Conservation (phyloP, 2,329 filamentous ascomycete species). For the Fusarium anthophilum region DNA sequence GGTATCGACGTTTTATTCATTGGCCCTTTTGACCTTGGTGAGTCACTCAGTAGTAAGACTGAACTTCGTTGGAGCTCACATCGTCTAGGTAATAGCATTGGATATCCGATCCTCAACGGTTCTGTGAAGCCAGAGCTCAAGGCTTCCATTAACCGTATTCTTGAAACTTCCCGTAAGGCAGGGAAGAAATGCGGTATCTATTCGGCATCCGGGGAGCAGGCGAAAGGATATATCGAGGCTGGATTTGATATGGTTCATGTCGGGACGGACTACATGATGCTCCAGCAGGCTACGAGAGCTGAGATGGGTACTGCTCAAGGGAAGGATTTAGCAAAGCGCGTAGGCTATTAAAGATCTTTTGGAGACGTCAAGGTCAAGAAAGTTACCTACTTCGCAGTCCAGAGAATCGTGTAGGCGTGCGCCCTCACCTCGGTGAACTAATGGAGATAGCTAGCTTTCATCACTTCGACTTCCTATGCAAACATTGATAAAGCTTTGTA, state of each 20-base stretch:
- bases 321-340: neutral
- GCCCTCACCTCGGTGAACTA: neutral
- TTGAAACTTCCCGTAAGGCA: neutral
- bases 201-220: neutral
- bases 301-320: slow-evolving; percentile 2
- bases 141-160: neutral
- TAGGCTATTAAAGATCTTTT: neutral
- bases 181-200: slow-evolving; percentile 14
- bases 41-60: fast-evolving
- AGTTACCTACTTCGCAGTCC: fast-evolving
- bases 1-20: slow-evolving; percentile 6
- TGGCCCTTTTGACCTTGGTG: slow-evolving; percentile 6
- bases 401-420: neutral
- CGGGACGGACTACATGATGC: neutral
- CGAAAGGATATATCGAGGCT: neutral
- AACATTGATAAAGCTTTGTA: slow-evolving; percentile 20
- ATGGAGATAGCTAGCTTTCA: neutral
- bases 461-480: neutral
- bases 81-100: neutral
- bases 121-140: neutral
- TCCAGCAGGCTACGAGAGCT: neutral
- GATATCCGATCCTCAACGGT: slow-evolving; percentile 10
- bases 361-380: neutral
- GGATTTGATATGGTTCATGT: slow-evolving; percentile 13
- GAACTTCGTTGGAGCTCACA: fast-evolving